Base-by-base conservation (phyloP, 371 early-diverging fungal genomes). In the Actinomortierella ambigua region DNA sequence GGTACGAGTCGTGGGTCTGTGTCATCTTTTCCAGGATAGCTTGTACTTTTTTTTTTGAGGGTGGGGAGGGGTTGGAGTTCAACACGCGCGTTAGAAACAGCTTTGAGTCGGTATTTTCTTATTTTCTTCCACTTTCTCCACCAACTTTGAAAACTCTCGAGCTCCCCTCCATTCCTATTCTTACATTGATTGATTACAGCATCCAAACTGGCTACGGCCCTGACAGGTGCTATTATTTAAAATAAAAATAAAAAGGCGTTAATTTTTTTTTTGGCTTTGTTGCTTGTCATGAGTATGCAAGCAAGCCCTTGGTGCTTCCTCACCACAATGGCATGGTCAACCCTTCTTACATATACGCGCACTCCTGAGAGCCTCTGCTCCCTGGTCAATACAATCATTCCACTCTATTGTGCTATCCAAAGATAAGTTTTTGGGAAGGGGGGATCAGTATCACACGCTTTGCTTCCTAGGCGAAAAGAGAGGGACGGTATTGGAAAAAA, bases 301-400 rank as follows among this genome's bases (percentile, higher is more conserved):
- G n/a, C n/a, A n/a, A n/a, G n/a, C n/a, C n/a, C n/a, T n/a, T n/a
- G n/a, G n/a, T n/a, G n/a, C n/a, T n/a, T n/a, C n/a, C n/a, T n/a
- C n/a, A n/a, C n/a, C n/a, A n/a, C n/a, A n/a, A n/a, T n/a, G n/a
- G n/a, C n/a, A n/a, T n/a, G n/a, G n/a, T n/a, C n/a, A n/a, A n/a
- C n/a, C n/a, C n/a, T n/a, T n/a, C n/a, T 52, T 59, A 70, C 65
- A 70, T 5, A 57, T 61, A 26, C 65, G 54, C 15, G 65, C 71
- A 13, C 71, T 65, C 41, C 62, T 70, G 51, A 70, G 65, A 1
- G 65, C 71, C 14, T 42, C 28, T 0, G 50, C 24, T 0, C 71
- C 71, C 20, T 65, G 57, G 8, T 49, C 43, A 8, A 50, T 50
- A 22, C 51, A 58, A 6, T 48, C 8, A 47, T 65, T 70, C 71